Evolutionary conservation across 495 filamentous ascomycete genomes (phyloP).

Genomic region (Daldinia vernicosa): DNA sequence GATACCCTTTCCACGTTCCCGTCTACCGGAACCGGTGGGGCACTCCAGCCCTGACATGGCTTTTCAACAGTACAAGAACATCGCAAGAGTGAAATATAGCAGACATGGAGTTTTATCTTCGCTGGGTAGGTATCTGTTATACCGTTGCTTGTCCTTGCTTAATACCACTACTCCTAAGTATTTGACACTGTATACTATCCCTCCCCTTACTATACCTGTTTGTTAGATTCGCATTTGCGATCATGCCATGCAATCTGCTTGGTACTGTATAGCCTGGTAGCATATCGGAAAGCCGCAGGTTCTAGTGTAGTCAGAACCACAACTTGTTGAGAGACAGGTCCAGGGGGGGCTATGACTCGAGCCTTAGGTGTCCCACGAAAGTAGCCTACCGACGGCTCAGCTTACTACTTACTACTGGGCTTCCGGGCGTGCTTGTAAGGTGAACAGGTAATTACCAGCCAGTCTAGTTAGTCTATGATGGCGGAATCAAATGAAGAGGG

Average conservation of each 20-base stretch:
- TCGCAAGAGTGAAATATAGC: slow-evolving; percentile 11
- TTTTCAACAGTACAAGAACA: slow-evolving; percentile 5
- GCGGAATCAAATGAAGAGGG: slow-evolving; percentile 7
- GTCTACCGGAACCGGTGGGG: slow-evolving; percentile 47
- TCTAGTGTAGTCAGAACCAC: slow-evolving; percentile 41
- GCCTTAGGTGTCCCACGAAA: slow-evolving; percentile 38
- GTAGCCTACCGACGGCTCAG: slow-evolving; percentile 31
- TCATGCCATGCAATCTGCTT: slow-evolving; percentile 37
- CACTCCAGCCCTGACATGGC: slow-evolving; percentile 24
- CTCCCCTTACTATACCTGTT: slow-evolving; percentile 30
- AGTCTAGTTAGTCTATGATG: background rate
- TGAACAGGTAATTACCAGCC: slow-evolving; percentile 10
- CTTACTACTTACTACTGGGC: slow-evolving; percentile 18
- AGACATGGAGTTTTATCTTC: slow-evolving; percentile 14
- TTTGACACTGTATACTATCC: slow-evolving; percentile 13
- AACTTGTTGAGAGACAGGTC: slow-evolving; percentile 35
- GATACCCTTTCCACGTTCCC: slow-evolving; percentile 41
- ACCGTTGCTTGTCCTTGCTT: background rate
- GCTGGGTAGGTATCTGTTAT: background rate
- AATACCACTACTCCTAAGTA: background rate
- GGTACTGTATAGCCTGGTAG: slow-evolving; percentile 31
- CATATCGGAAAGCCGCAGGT: slow-evolving; percentile 41
- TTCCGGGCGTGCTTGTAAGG: slow-evolving; percentile 5
- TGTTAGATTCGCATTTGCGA: slow-evolving; percentile 30
- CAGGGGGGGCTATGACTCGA: slow-evolving; percentile 46